Base-by-base conservation (phyloP, 140 eudicot genomes). In the Erigeron philadelphicus region DNA sequence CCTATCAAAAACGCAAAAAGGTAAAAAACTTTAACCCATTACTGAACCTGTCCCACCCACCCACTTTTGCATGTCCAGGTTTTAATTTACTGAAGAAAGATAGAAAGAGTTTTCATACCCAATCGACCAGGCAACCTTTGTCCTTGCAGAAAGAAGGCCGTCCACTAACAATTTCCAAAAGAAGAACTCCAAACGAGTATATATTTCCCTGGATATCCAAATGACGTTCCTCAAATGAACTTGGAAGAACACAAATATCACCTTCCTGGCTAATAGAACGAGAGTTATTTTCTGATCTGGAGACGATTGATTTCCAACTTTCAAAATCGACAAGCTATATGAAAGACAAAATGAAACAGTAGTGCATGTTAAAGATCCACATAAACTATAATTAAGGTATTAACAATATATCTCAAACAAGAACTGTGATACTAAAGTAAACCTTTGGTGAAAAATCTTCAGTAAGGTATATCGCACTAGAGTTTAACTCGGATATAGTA, bases 381-480 rank as follows among this genome's bases (percentile, higher is more conserved):
- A 44, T 61, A 11, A 64, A 13, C 63, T 23, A 63, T 61, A 47
- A 19, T 17, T 60, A 47, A n/a, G 17, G 46, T 16, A 48, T 60
- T 11, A 61, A 40, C 38, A 31, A 47, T 7, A 11, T 38, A 13
- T 13, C 6, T 25, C 52, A 40, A 40, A 48, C 5, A n/a, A 73
- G 8, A 64, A 19, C 23, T 4, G 23, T 1, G 42, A 5, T 16
- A 55, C 31, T 52, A 65, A 45, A 56, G 48, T 57, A 57, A 48
- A 91, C 98, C 88, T 93, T 93, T 6, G 98, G 98, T 65, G 95
- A 93, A 80, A 86, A 93, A 81, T 86, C 95, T 21, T 93, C 98
- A 3, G 96, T 86, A 42, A 93, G 95, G 83, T 93, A 93, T 8
- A 93, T 86, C 0, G 98, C 87, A 73, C 71, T 85, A 19, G 96